Evolutionary conservation across 805 yeast genomes (phyloP), one percentile per base, ranked within the genome.

Genomic region (Saccharomycopsis babjevae): DNA sequence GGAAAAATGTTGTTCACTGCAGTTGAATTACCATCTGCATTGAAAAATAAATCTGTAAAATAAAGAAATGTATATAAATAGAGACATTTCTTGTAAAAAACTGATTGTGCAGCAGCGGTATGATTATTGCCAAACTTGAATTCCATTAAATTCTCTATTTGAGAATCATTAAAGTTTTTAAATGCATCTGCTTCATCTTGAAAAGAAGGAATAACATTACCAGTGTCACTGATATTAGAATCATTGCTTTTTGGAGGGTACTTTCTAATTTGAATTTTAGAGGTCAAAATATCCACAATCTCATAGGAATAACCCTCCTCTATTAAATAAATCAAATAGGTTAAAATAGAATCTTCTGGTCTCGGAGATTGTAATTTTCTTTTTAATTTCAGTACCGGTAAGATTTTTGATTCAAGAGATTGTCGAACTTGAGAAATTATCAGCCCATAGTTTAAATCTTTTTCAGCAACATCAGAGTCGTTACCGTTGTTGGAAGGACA

Each of bases 271-370:
- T 61, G n/a, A 16, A 61, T 61, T 32, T 57, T 61, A n/a, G 61
- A 57, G 30, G 59, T 22, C 32, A 63, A 55, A n/a, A 61, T 61
- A 50, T 61, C 61, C 5, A 46, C 46, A n/a, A 61, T 55, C 38
- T 61, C 62, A 50, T 63, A 61, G 3, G 59, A 50, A 56, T 25
- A 63, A 3, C 66, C 66, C 11, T 20, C 39, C 16, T 63, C 57
- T 4, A 63, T 54, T 32, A 63, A 55, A 38, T 43, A 50, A 10
- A 36, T 10, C n/a, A 61, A 30, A 36, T 61, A 63, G 1, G 42
- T 36, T 10, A 52, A 6, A 43, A 34, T 43, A n/a, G 63, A 46
- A 32, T 63, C 64, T n/a, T 55, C 52, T 0, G 56, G 50, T 11
- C 54, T 36, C 10, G 65, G 62, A n/a, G 13, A 18, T 30, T 38